Evolutionary conservation across 2,329 filamentous ascomycete genomes (phyloP).

Genomic region (Penicillium corylophilum): DNA sequence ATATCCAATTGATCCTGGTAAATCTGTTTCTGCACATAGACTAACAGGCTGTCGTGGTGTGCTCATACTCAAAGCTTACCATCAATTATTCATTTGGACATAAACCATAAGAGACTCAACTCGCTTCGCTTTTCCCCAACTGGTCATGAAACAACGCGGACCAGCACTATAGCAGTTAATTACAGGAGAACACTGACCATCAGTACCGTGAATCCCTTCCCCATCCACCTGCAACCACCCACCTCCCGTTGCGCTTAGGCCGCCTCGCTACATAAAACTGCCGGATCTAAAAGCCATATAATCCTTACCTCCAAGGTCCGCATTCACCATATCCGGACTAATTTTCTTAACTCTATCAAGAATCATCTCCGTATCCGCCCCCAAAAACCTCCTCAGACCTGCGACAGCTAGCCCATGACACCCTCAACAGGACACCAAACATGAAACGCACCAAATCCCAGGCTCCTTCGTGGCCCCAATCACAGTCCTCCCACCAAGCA

Average conservation of each 20-base stretch:
- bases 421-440: too few relatives aligned
- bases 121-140: constrained; percentile 8
- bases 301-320: too few relatives aligned
- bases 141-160: constrained; percentile 8
- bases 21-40: neutral
- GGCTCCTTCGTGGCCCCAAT: too few relatives aligned
- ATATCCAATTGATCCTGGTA: neutral
- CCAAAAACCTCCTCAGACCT: too few relatives aligned
- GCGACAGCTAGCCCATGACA: too few relatives aligned
- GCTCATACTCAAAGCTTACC: neutral
- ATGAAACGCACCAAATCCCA: too few relatives aligned
- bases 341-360: neutral
- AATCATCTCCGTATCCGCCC: too few relatives aligned
- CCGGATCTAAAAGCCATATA: too few relatives aligned
- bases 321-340: neutral
- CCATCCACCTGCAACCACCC: too few relatives aligned
- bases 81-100: neutral
- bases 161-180: constrained; percentile 12
- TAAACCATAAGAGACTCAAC: neutral
- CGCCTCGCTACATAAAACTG: too few relatives aligned
- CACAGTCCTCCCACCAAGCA: constrained; percentile 6
- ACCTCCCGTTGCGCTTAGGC: too few relatives aligned
- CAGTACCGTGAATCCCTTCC: neutral
- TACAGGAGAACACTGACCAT: neutral
- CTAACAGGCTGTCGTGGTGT: neutral